Evolutionary conservation across 2,329 filamentous ascomycete genomes (phyloP), one percentile per base, ranked within the genome.

Genomic region (Colletotrichum somersetense): DNA sequence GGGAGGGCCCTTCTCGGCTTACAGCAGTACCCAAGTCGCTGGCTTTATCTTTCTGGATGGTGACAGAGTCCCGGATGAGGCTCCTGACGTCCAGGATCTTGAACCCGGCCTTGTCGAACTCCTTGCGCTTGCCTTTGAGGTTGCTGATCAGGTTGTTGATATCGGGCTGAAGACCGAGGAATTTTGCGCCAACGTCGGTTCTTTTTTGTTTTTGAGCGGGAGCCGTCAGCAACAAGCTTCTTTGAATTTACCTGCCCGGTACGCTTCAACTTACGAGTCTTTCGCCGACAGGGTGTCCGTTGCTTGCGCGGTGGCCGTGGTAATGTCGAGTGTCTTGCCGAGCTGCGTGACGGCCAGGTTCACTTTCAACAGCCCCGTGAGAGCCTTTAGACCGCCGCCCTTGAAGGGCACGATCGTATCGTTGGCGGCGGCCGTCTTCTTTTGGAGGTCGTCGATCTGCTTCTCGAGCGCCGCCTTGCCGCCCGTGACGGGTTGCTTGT

Each of bases 31-130:
- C 69, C 20, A 72, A 46, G 14, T 72, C 69, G 3, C 18, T 3
- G n/a, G 69, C 65, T 53, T 72, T 72, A 10, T 59, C 58, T 30
- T 68, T 56, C 23, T 72, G 69, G 11, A 72, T 68, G 6, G 30
- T 50, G 1, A 72, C 26, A 40, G 53, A 48, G 46, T 72, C 69
- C 14, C 69, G 65, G 16, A 72, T 72, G 10, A 72, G 66, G 18
- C 69, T 72, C 23, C 65, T 55, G 8, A 72, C 69, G 20, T 72
- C 69, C 7, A 72, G 55, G 14, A 72, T 72, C 14, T 30, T 68
- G 30, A 72, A 72, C 5, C 69, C 69, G 20, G 69, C 69, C 55
- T 72, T 72, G 65, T 72, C 69, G n/a, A 72, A 72, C 5, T 72
- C 65, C 30, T 18, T 52, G 8, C 69, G 69, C 38, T 72, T 72